phyloP scores from a whole-genome alignment of 2,329 filamentous ascomycete species.

The Penicillium sp. region DNA sequence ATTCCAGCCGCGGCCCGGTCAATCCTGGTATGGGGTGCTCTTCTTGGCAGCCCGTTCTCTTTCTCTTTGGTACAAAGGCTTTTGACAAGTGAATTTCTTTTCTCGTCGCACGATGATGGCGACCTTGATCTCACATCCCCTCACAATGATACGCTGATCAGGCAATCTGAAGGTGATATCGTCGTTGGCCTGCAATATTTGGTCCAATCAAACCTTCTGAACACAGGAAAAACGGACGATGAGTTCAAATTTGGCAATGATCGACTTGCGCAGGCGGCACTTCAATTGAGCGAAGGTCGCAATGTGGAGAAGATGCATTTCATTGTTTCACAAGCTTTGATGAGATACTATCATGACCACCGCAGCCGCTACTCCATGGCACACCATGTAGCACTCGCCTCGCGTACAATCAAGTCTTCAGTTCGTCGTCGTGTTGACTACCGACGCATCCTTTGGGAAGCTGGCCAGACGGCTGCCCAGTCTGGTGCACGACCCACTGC shows the following conservation, averaged over 20 bases:
- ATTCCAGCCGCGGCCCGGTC: slow-evolving; percentile 70
- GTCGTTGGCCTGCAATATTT: slow-evolving; percentile 77
- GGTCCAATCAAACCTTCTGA: slow-evolving; percentile 75
- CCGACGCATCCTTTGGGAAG: slow-evolving; percentile 73
- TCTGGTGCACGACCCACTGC: slow-evolving; percentile 80
- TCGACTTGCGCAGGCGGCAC: slow-evolving; percentile 74
- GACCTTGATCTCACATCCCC: slow-evolving; percentile 36
- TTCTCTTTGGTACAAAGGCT: slow-evolving; percentile 77
- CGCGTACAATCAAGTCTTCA: slow-evolving; percentile 68
- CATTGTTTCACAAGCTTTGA: slow-evolving; percentile 75
- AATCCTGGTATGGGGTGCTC: slow-evolving; percentile 80
- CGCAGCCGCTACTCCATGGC: slow-evolving; percentile 70
- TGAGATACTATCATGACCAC: slow-evolving; percentile 67
- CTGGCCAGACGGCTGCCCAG: slow-evolving; percentile 74
- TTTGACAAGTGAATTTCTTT: slow-evolving; percentile 71
- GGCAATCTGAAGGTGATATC: slow-evolving; percentile 62
- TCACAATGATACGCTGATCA: slow-evolving; percentile 48
- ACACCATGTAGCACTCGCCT: slow-evolving; percentile 75
- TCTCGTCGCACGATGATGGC: slow-evolving; percentile 49
- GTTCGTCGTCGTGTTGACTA: slow-evolving; percentile 63
- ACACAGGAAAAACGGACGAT: slow-evolving; percentile 80
- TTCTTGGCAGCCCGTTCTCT: slow-evolving; percentile 79
- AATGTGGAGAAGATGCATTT: slow-evolving; percentile 82
- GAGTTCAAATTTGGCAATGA: slow-evolving; percentile 76
- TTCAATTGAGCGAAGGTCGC: slow-evolving; percentile 64